These are phyloP conservation scores for Dorcoceras hygrometricum DNA, from an alignment of 257 asterid species.

Conservation along the genomic window DNA sequence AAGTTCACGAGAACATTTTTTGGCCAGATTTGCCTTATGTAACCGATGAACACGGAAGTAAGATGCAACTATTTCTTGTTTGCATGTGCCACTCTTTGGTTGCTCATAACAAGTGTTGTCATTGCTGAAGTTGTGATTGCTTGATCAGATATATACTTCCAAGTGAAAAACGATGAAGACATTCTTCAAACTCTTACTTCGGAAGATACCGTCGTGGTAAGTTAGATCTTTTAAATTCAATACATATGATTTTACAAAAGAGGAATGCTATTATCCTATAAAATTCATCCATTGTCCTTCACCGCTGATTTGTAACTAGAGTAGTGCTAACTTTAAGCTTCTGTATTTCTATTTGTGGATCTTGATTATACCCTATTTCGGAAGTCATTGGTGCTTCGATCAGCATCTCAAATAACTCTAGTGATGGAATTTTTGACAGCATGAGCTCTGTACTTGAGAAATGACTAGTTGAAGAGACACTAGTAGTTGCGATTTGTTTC, in stretches of 20 bases:
- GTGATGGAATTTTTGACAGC: neutral
- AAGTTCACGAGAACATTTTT: conserved; percentile 85
- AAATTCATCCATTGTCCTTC: neutral
- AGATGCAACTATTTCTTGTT: conserved; percentile 31
- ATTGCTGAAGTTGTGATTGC: conserved; percentile 23
- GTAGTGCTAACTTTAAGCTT: conserved; percentile 7
- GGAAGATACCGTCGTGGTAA: conserved; percentile 86
- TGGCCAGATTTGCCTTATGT: conserved; percentile 96
- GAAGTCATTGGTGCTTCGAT: neutral
- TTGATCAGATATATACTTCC: conserved; percentile 86
- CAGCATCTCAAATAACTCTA: conserved; percentile 2
- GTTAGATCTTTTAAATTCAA: conserved; percentile 16
- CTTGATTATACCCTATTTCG: conserved; percentile 8
- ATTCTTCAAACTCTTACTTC: conserved; percentile 68
- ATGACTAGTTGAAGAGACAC: conserved; percentile 15
- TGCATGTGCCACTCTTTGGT: neutral
- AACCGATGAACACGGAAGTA: conserved; percentile 95
- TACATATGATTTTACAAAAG: conserved; percentile 3
- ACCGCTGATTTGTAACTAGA: neutral
- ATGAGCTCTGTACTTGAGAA: conserved; percentile 16
- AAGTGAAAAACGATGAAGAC: conserved; percentile 93
- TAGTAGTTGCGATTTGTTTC: neutral
- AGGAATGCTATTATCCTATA: conserved; percentile 6
- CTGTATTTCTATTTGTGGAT: neutral
- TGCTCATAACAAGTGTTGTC: conserved; percentile 20